Evolutionary conservation across 2,329 filamentous ascomycete genomes (phyloP).

Genomic region (Verticillium albo-atrum): DNA sequence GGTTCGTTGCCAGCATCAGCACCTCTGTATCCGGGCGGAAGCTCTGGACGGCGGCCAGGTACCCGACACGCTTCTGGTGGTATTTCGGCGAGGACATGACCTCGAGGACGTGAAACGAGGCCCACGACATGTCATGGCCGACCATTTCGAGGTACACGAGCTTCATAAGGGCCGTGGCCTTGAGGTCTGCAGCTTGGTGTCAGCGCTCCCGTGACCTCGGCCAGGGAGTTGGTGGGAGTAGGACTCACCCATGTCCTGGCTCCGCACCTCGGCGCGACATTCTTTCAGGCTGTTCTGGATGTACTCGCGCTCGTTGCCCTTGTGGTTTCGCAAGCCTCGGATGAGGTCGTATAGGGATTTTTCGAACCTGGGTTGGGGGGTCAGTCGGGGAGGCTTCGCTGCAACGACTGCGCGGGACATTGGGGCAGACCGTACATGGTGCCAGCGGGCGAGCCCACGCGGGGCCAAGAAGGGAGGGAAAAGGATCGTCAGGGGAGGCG

Average conservation of each 20-base stretch:
- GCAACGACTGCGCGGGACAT: not conserved
- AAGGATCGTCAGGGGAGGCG: not conserved
- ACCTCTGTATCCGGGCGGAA: slow-evolving; percentile 95
- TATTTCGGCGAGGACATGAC: slow-evolving; percentile 98
- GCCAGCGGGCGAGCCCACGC: slow-evolving; percentile 5
- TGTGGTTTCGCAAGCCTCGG: slow-evolving; percentile 89
- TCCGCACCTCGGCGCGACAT: slow-evolving; percentile 88
- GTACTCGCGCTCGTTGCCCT: slow-evolving; percentile 91
- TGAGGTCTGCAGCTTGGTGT: slow-evolving; percentile 61
- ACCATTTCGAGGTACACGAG: slow-evolving; percentile 99
- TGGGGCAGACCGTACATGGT: slow-evolving; percentile 2
- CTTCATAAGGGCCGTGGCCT: slow-evolving; percentile 93
- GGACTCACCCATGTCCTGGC: slow-evolving; percentile 79
- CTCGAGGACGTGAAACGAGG: slow-evolving; percentile 95
- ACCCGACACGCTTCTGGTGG: slow-evolving; percentile 91
- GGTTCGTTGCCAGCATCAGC: slow-evolving; percentile 93
- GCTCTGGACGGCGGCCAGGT: slow-evolving; percentile 91
- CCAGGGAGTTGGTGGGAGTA: not conserved
- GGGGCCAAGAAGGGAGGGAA: slow-evolving; percentile 1
- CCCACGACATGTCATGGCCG: slow-evolving; percentile 99
- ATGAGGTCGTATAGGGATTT: slow-evolving; percentile 99
- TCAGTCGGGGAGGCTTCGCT: not conserved
- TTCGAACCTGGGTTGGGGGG: slow-evolving; percentile 70
- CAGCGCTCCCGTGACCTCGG: not conserved
- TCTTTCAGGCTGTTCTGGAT: slow-evolving; percentile 91